A percentile compares a stretch with the other conserved stretches of the same genome.
Conservation (phyloP, 371 early-diverging fungal species). For the Nematocida sp. region DNA sequence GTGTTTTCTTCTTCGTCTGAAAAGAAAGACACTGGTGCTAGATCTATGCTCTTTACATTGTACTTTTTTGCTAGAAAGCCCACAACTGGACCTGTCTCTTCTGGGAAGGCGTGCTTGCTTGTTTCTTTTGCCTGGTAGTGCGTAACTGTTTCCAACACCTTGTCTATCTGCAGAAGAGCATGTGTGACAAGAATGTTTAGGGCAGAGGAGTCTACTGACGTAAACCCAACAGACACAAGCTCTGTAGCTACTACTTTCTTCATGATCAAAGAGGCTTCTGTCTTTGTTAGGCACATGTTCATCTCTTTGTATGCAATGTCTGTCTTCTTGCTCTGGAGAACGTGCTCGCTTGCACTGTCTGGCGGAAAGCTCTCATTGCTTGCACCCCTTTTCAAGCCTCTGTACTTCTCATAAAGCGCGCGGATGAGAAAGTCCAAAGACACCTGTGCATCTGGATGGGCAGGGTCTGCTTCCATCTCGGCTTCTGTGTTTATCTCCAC, state of each 20-base stretch:
- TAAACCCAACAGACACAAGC: slow-evolving; percentile 19
- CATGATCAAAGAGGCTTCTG: not conserved
- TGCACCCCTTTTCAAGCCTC: too few species aligned
- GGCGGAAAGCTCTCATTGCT: not conserved
- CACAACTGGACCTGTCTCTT: too few species aligned
- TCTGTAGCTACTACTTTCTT: not conserved
- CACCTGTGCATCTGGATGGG: not conserved
- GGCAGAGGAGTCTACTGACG: slow-evolving; percentile 22
- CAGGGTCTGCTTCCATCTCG: not conserved
- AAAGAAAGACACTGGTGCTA: slow-evolving; percentile 12
- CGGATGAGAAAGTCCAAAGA: too few species aligned
- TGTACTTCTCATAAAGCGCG: too few species aligned
- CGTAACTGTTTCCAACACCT: not conserved
- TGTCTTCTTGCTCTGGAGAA: not conserved
- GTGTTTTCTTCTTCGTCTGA: slow-evolving; percentile 37
- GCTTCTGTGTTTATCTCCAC: not conserved
- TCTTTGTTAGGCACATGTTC: not conserved
- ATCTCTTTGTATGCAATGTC: not conserved
- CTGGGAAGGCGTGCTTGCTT: not conserved
- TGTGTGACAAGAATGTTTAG: slow-evolving; percentile 31
- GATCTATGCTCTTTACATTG: slow-evolving; percentile 1
- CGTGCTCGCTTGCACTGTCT: not conserved
- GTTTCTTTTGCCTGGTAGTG: not conserved
- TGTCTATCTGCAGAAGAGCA: slow-evolving; percentile 16
- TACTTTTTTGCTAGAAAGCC: not conserved